These are phyloP conservation scores for Lactarius psammicola DNA, from an alignment of 768 basidiomycete genomes.

Conservation along the genomic window DNA sequence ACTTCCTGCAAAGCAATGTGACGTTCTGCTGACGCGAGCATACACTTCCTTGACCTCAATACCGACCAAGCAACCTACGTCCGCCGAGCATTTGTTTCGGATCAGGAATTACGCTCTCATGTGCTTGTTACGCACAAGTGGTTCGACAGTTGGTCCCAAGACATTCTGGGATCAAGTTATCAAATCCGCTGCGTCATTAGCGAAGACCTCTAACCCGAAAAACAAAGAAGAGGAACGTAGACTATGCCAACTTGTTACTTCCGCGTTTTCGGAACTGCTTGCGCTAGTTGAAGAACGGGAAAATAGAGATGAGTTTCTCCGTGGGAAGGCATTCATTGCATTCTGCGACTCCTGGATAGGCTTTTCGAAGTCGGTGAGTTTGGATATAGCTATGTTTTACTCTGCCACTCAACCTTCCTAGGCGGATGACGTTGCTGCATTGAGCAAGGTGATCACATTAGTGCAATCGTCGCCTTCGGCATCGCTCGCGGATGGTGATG, in stretches of 20 bases:
- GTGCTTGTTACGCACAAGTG: slow-evolving; percentile 47
- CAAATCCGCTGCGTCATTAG: slow-evolving; percentile 49
- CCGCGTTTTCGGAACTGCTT: slow-evolving; percentile 47
- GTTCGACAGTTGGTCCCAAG: slow-evolving; percentile 47
- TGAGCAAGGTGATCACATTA: slow-evolving; percentile 19
- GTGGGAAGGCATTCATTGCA: slow-evolving; percentile 52
- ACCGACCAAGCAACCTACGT: slow-evolving; percentile 20
- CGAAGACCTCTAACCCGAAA: slow-evolving; percentile 25
- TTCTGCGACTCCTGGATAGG: slow-evolving; percentile 74
- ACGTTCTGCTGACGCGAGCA: slow-evolving; percentile 56
- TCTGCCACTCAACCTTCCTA: slow-evolving; percentile 30
- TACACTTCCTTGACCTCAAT: slow-evolving; percentile 52
- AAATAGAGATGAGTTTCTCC: slow-evolving; percentile 43
- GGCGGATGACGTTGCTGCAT: slow-evolving; percentile 45
- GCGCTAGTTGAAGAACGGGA: slow-evolving; percentile 39
- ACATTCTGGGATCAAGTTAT: slow-evolving; percentile 71
- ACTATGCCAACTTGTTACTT: slow-evolving; percentile 37
- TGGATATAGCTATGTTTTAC: background rate
- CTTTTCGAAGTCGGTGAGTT: slow-evolving; percentile 61
- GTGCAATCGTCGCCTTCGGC: slow-evolving; percentile 18
- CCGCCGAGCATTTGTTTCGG: slow-evolving; percentile 35
- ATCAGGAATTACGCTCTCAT: slow-evolving; percentile 48
- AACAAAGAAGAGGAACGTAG: slow-evolving; percentile 21
- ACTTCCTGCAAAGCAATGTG: slow-evolving; percentile 53
- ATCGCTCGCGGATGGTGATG: slow-evolving; percentile 2